Base-by-base conservation (phyloP, 2,329 filamentous ascomycete genomes). In the Neopestalotiopsis sp. region DNA sequence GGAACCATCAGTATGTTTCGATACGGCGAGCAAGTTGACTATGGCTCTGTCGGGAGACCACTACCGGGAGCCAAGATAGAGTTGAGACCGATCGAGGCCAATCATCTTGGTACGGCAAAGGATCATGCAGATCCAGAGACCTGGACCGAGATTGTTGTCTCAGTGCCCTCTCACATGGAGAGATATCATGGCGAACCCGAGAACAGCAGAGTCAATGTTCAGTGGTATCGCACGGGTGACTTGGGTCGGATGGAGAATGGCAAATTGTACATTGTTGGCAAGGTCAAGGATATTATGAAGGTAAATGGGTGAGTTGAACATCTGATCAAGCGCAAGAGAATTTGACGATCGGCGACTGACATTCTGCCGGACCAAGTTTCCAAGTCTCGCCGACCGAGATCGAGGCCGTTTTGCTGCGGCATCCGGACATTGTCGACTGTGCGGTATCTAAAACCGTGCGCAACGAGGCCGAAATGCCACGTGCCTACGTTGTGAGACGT, bases 321-420 rank as follows among this genome's bases (percentile, higher is more conserved):
- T 66, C 69, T 45, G 14, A 52, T 67, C 34, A 28, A 56, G 40
- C 17, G 45, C 56, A 42, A 28, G 57, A 59, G 30, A 59, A n/a
- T 9, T 60, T 14, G 32, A 30, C 52, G 34, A 42, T 34, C 20
- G 38, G 17, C 65, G 40, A 52, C 64, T 69, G 40, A 12, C 13
- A n/a, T 38, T 38, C 34, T 42, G 38, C 7, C 40, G 24, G 24
- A 28, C 13, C 24, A 58, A 82, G 81, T 64, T 85, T 82, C 81
- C 83, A 84, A 76, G 83, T 85, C 0, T 78, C 83, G 3, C 84
- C 84, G 0, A 80, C 83, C 2, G 84, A 86, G 70, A 71, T 86
- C n/a, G 84, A 86, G 72, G 77, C 75, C 0, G 75, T 83, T 4
- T 78, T 86, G 1, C 76, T 85, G 4, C 78, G 80, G 58, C 83